Evolutionary conservation across 176 grass and related monocot species (phyloP), one percentile per base, ranked within the genome.

Genomic region (Pontederia paniculata): DNA sequence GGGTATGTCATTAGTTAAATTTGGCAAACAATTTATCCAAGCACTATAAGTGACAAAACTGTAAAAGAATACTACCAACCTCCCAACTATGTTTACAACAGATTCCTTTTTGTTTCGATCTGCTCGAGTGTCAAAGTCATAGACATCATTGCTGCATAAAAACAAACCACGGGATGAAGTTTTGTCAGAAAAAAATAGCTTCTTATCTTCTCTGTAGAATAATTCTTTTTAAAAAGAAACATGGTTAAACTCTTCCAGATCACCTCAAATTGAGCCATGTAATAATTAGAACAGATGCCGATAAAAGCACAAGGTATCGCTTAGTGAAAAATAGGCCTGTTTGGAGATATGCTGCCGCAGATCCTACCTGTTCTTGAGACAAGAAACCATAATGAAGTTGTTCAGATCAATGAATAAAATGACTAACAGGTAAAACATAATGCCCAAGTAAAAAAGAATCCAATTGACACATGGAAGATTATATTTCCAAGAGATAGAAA

Each of bases 241-340:
- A 47, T 20, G 47, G 6, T 25, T 21, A 55, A 22, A 11, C 16
- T 43, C 22, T 44, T 12, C 53, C 17, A 28, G 55, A 10, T 60
- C 55, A 97, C 86, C 91, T 87, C 17, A 97, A 67, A 77, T 90
- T 97, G 31, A 97, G 91, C 91, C 91, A 97, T 28, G 80, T 87
- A 66, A 90, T 97, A 48, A 97, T 79, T 61, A 97, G 65, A 44
- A 79, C 61, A 48, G 74, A 82, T 43, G 86, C 80, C 71, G 52
- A 45, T 61, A 90, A 64, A 22, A 97, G 68, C 22, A 68, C 37
- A 17, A 87, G 74, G 59, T 87, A 90, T 19, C 71, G 71, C 31
- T 71, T 72, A 3, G 68, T 51, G 21, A 86, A 89, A 80, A 89
- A 89, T 63, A 78, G 7, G 2, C 91, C 80, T 0, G 65, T 74